Base-by-base conservation (phyloP, 1,284 basidiomycete genomes). In the Vanrija sp. region DNA sequence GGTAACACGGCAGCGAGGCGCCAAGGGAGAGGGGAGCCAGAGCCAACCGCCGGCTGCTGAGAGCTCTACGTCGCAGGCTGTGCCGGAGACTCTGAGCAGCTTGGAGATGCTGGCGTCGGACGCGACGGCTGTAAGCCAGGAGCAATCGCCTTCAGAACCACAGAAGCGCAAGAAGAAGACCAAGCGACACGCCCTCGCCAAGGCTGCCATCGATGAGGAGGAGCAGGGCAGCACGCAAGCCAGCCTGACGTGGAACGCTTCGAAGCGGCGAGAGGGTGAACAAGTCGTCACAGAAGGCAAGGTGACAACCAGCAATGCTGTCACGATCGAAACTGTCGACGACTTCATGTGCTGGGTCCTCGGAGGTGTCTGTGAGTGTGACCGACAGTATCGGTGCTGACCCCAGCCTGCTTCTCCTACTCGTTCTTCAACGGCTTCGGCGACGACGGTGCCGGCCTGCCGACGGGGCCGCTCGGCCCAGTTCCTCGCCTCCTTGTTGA, bases 321-420 rank as follows among this genome's bases (percentile, higher is more conserved):
- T 43, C 4, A 43, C 39, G 0, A 57, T 66, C 27, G 69, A 72
- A 22, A 59, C 49, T 72, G 89, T 96, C 14, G 90, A 95, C 67
- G 93, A 97, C 69, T 92, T 89, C 77, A 81, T 94, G 55, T 91
- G 89, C 67, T 97, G 93, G 93, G 92, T 90, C 9, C 92, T 97
- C 61, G 89, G 93, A 57, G 89, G 93, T 46, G 93, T 96, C 50
- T 90, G 91, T 93, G 76, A 76, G 90, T 83, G 10, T 35, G 47
- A 5, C 23, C 2, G 9, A n/a, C 8, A 3, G 5, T 12, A 10
- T 16, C 16, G 4, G 10, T 14, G 27, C 57, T 59, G 20, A 59
- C 42, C 4, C 44, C 45, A 68, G 67, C 57, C 27, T 64, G 55
- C 47, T 71, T 71, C 48, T 63, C 68, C 0, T 66, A 66, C 45